Percentiles rank a stretch among this genome's conserved stretches.
Conservation (phyloP, 257 asterid genomes). For the Fraxinus excelsior region DNA sequence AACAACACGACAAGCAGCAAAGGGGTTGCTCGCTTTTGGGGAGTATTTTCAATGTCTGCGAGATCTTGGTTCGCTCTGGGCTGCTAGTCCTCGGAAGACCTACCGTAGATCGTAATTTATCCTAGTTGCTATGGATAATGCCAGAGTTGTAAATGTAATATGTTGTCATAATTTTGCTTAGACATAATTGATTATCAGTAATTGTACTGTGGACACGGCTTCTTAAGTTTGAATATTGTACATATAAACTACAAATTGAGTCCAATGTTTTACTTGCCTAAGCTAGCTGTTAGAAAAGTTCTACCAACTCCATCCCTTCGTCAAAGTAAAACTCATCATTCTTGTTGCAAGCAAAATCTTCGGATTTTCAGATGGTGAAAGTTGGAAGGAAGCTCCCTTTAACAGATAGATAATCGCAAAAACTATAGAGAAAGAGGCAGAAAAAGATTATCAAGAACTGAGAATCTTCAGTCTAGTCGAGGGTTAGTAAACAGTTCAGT, state of each 20-base stretch:
- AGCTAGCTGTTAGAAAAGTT: not conserved
- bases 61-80: conserved; percentile 79
- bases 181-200: conserved; percentile 19
- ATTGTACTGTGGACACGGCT: conserved; percentile 22
- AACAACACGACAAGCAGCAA: conserved; percentile 82
- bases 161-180: conserved; percentile 34
- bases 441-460: conserved; percentile 53
- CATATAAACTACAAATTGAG: conserved; percentile 18
- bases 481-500: conserved; percentile 49
- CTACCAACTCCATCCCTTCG: not conserved
- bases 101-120: conserved; percentile 18
- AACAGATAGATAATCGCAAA: conserved; percentile 25
- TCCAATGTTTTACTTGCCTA: not conserved
- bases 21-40: conserved; percentile 75
- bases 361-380: conserved; percentile 14
- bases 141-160: conserved; percentile 28
- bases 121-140: conserved; percentile 18
- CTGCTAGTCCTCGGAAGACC: conserved; percentile 51
- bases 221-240: conserved; percentile 18
- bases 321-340: not conserved
- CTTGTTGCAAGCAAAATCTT: conserved; percentile 7
- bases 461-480: conserved; percentile 61
- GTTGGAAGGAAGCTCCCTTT: conserved; percentile 10
- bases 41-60: conserved; percentile 88
- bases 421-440: conserved; percentile 38